A percentile compares a stretch with the other conserved stretches of the same genome.
These are phyloP conservation scores for Penicillium paxilli DNA, from an alignment of 495 filamentous ascomycete species.

Conservation along the genomic window DNA sequence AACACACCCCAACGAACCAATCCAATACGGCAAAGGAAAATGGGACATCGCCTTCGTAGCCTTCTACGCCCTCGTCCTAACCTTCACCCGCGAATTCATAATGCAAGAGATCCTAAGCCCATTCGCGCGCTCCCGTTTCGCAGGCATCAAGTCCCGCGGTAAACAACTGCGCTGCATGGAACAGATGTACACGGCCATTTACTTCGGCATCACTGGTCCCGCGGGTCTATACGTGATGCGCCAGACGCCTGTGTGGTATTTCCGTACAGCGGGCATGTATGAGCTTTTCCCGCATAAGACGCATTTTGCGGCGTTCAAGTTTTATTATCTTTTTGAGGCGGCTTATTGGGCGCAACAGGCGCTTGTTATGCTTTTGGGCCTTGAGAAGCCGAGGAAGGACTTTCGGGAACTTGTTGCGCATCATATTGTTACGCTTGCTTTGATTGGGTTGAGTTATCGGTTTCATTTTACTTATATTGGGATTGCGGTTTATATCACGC, in stretches of 20 bases:
- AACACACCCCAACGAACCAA: constrained; percentile 19
- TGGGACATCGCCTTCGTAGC: constrained; percentile 76
- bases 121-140: constrained; percentile 57
- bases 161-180: constrained; percentile 92
- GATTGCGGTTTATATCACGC: constrained; percentile 84
- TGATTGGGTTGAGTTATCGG: constrained; percentile 82
- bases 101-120: constrained; percentile 84
- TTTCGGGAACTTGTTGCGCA: constrained; percentile 85
- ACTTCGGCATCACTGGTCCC: constrained; percentile 78
- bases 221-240: constrained; percentile 84
- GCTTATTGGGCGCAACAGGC: constrained; percentile 91
- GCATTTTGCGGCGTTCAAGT: constrained; percentile 78
- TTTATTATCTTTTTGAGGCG: constrained; percentile 89
- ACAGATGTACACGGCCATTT: constrained; percentile 86
- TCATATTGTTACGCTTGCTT: constrained; percentile 77
- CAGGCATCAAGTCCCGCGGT: constrained; percentile 61
- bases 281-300: constrained; percentile 77
- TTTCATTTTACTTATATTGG: constrained; percentile 96
- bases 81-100: constrained; percentile 86
- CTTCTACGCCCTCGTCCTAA: constrained; percentile 81
- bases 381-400: constrained; percentile 89
- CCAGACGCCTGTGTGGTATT: constrained; percentile 85
- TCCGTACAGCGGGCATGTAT: constrained; percentile 81
- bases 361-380: constrained; percentile 74
- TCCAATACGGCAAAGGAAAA: constrained; percentile 81